A percentile compares a stretch with the other conserved stretches of the same genome.
Conservation (phyloP, 371 early-diverging fungal species). For the Enterospora canceri region DNA sequence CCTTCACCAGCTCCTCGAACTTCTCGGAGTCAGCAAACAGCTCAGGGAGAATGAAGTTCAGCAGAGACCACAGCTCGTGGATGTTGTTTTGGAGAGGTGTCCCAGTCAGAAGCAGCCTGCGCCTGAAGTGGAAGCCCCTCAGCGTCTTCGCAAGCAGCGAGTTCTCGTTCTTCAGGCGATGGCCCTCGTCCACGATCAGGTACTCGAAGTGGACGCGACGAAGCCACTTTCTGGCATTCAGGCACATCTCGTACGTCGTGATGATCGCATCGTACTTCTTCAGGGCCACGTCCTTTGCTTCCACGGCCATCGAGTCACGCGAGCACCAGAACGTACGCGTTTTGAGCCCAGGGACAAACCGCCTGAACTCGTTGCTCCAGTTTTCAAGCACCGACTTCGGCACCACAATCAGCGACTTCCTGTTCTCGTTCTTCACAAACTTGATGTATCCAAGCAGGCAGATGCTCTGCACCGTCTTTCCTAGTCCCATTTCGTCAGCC, state of each 20-base stretch:
- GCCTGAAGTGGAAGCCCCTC: conserved; percentile 67
- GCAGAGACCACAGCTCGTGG: conserved; percentile 87
- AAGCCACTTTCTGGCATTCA: conserved; percentile 70
- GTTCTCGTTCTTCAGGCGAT: conserved; percentile 95
- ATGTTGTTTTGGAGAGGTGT: conserved; percentile 96
- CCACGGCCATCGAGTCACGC: conserved; percentile 63
- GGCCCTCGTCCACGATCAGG: conserved; percentile 93
- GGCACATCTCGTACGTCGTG: conserved; percentile 90
- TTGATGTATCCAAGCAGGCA: conserved; percentile 59
- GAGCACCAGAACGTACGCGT: conserved; percentile 76
- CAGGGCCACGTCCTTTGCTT: conserved; percentile 62
- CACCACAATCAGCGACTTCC: conserved; percentile 71
- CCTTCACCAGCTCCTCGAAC: conserved; percentile 80
- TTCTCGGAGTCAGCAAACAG: conserved; percentile 76
- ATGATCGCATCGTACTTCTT: conserved; percentile 75
- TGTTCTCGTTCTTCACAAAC: conserved; percentile 37
- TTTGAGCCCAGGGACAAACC: conserved; percentile 77
- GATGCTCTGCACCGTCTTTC: conserved; percentile 87
- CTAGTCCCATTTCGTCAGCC: conserved; percentile 90
- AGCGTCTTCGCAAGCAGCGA: conserved; percentile 78
- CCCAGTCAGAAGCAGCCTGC: conserved; percentile 85
- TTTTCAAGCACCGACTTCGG: conserved; percentile 90
- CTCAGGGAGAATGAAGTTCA: conserved; percentile 90
- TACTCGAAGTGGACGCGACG: conserved; percentile 75
- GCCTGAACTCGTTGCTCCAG: conserved; percentile 79